These are phyloP conservation scores for Nicotiana knightiana DNA, from an alignment of 257 asterid genomes.

Conservation along the genomic window DNA sequence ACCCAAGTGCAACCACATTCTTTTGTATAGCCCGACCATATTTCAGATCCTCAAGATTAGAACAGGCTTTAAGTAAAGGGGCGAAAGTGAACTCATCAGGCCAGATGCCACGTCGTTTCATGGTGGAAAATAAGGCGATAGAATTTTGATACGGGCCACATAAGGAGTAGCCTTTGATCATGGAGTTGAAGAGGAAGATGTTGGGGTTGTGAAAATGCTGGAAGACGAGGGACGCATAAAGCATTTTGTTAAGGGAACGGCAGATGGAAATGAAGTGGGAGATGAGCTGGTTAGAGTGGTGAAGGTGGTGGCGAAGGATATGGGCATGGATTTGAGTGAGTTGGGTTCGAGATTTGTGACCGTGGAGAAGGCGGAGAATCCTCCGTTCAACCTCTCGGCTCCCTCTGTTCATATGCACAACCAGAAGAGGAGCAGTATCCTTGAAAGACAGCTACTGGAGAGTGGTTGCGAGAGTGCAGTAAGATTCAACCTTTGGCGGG, in stretches of 20 bases:
- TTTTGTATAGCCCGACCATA: constrained; percentile 32
- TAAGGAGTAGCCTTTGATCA: constrained; percentile 35
- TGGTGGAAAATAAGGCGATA: constrained; percentile 15
- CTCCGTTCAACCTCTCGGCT: constrained; percentile 30
- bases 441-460: not conserved
- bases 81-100: constrained; percentile 37
- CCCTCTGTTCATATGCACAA: constrained; percentile 17
- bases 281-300: constrained; percentile 36
- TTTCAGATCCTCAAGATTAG: constrained; percentile 19
- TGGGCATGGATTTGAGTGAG: constrained; percentile 38
- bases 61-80: constrained; percentile 38
- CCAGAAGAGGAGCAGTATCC: not conserved
- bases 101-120: constrained; percentile 38
- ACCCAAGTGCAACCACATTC: constrained; percentile 31
- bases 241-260: constrained; percentile 29
- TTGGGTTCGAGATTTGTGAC: constrained; percentile 29
- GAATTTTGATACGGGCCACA: constrained; percentile 29
- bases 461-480: not conserved
- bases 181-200: constrained; percentile 37
- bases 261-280: constrained; percentile 43
- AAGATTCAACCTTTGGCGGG: not conserved
- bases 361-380: constrained; percentile 45
- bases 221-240: constrained; percentile 27
- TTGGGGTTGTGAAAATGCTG: constrained; percentile 28
- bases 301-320: constrained; percentile 37